These are phyloP conservation scores for Penicillium fimorum DNA, from an alignment of 495 filamentous ascomycete genomes.

Conservation along the genomic window DNA sequence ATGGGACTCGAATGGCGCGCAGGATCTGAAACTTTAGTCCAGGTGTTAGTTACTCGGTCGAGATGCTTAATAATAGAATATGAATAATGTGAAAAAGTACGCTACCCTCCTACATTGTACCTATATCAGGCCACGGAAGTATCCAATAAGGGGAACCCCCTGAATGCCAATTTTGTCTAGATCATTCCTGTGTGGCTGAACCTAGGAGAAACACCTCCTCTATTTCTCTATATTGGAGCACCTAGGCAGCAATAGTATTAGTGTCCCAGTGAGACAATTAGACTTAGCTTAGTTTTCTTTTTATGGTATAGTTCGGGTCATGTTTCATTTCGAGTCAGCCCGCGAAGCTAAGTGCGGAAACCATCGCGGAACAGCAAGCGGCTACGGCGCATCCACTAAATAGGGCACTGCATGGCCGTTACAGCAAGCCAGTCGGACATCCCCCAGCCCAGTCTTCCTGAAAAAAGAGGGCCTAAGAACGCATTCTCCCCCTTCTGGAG, in stretches of 20 bases:
- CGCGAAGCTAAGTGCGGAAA: background rate
- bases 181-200: constrained; percentile 7
- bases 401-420: constrained; percentile 29
- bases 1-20: constrained; percentile 1
- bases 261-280: background rate
- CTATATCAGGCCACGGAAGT: constrained; percentile 12
- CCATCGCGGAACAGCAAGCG: constrained; percentile 6
- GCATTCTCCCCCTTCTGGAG: constrained; percentile 1
- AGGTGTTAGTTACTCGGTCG: constrained; percentile 9
- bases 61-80: constrained; percentile 10
- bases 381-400: constrained; percentile 31
- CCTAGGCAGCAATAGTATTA: background rate
- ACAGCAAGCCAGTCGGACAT: constrained; percentile 6
- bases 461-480: constrained; percentile 1
- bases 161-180: constrained; percentile 10
- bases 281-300: background rate
- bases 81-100: constrained; percentile 3
- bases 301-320: background rate
- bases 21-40: constrained; percentile 14
- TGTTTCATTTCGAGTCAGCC: background rate
- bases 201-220: background rate
- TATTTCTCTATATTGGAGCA: background rate
- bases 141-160: constrained; percentile 17
- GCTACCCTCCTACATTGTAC: constrained; percentile 1
- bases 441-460: constrained; percentile 1